Evolutionary conservation across 495 filamentous ascomycete species (phyloP), one percentile per base, ranked within the genome.

Genomic region (Massariosphaeria phaeospora): DNA sequence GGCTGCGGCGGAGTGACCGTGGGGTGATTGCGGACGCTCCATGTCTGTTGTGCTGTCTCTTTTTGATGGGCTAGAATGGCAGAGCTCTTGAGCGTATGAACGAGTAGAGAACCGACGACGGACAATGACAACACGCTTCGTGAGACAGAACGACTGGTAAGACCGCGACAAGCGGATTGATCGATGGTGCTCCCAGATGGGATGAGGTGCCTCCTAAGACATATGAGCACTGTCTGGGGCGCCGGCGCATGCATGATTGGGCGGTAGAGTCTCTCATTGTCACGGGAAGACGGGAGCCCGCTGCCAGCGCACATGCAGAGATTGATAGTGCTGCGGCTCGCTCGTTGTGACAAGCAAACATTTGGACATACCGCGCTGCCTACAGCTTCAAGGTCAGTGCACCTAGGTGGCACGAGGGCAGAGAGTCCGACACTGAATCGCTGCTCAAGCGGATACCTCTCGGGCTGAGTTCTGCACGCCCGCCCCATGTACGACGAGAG

Each of bases 11-110:
- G 26, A 33, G 6, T 45, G 15, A 29, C 43, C 55, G 30, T 52
- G 61, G 46, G 61, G 54, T 48, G 59, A 63, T 18, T 36, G 50
- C n/a, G 61, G 55, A 31, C 48, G 61, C 42, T 54, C 44, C 59
- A 63, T 54, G 31, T 30, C 39, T 25, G 34, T 42, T 49, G 41
- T 34, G 59, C 38, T 55, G 54, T 35, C 53, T 58, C 12, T n/a
- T 21, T 39, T 24, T 57, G 48, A 46, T 57, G 35, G 33, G 34
- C 30, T 27, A 17, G 48, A 9, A 20, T 11, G n/a, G 23, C 36
- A 24, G 40, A n/a, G 21, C n/a, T 40, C 39, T 3, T 31, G 33
- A 42, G 35, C 18, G 41, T 51, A 36, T 33, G 13, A 25, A 13
- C 18, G 57, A n/a, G 13, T 17, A 42, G 29, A 38, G 46, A 55